Conservation (phyloP, 805 yeast genomes). For the Starmerella bombicola region DNA sequence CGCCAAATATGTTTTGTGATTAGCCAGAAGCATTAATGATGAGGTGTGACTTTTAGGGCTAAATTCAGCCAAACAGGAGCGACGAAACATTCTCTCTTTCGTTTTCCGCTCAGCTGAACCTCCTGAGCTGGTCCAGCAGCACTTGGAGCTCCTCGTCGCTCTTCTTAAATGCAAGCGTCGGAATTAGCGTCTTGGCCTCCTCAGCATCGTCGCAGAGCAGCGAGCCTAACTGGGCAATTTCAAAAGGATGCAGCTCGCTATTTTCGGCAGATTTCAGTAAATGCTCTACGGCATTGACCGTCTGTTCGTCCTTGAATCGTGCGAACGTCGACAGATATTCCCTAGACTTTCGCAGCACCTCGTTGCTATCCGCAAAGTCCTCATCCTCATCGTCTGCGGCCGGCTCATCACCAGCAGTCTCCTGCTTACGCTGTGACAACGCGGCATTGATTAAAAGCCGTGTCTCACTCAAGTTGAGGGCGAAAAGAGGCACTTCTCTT, state of each 20-base stretch:
- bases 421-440: conserved; percentile 54
- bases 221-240: conserved; percentile 79
- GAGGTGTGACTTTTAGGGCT: no score
- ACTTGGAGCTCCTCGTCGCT: conserved; percentile 79
- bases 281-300: conserved; percentile 87
- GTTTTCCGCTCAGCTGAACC: conserved; percentile 21
- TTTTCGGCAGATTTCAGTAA: conserved; percentile 63
- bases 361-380: conserved; percentile 27
- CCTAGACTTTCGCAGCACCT: conserved; percentile 77
- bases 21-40: no score
- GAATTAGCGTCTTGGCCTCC: conserved; percentile 89
- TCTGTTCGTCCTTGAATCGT: conserved; percentile 81
- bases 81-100: no score
- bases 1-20: no score
- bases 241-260: conserved; percentile 81
- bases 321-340: conserved; percentile 77
- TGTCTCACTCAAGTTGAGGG: conserved; percentile 82
- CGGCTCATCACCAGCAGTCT: conserved; percentile 30
- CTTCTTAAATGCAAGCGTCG: conserved; percentile 70
- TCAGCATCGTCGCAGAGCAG: conserved; percentile 92
- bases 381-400: conserved; percentile 25
- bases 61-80: no score
- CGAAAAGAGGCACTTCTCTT: conserved; percentile 58
- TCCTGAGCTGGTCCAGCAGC: conserved; percentile 70
- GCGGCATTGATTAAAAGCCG: conserved; percentile 84